Evolutionary conservation across 1,284 basidiomycete species (phyloP).

Genomic region (Malassezia sp.): DNA sequence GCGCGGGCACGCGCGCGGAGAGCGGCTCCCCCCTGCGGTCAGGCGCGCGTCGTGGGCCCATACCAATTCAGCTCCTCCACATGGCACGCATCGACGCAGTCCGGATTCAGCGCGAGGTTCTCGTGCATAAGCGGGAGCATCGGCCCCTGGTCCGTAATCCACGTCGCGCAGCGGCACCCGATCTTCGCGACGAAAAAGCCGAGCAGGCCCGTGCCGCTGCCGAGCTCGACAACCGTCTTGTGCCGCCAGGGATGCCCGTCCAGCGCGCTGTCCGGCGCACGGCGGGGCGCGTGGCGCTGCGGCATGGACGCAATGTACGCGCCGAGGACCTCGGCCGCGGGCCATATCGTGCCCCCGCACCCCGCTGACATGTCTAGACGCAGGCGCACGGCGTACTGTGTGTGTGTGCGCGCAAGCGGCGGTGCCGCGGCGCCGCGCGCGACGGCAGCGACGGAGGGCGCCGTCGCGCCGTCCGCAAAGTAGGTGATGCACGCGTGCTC

Average conservation of each 20-base stretch:
- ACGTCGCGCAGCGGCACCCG: slow-evolving; percentile 51
- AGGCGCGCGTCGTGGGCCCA: not conserved
- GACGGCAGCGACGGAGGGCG: not conserved
- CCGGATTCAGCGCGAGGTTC: slow-evolving; percentile 27
- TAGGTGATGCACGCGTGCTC: slow-evolving; percentile 9
- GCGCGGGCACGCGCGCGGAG: slow-evolving; percentile 42
- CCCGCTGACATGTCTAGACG: slow-evolving; percentile 67
- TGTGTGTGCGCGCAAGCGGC: not conserved
- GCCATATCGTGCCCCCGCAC: slow-evolving; percentile 85
- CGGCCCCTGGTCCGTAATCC: slow-evolving; percentile 74
- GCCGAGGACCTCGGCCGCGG: slow-evolving; percentile 66
- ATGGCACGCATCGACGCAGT: slow-evolving; percentile 7
- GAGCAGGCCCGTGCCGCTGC: slow-evolving; percentile 74
- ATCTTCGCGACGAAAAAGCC: slow-evolving; percentile 68
- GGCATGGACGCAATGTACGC: slow-evolving; percentile 26
- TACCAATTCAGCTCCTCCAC: slow-evolving; percentile 27
- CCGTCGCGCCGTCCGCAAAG: not conserved
- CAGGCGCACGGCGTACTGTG: slow-evolving; percentile 43
- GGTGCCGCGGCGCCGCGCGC: not conserved
- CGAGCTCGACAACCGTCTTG: slow-evolving; percentile 61
- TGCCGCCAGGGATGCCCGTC: slow-evolving; percentile 21
- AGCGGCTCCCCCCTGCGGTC: slow-evolving; percentile 42
- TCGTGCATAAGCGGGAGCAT: slow-evolving; percentile 37
- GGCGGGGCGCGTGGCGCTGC: slow-evolving; percentile 5
- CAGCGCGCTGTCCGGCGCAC: not conserved